Percentiles rank a stretch among this genome's conserved stretches.
Evolutionary conservation across 345 rosid genomes (phyloP).

Genomic region (Eucalyptus caleyi): DNA sequence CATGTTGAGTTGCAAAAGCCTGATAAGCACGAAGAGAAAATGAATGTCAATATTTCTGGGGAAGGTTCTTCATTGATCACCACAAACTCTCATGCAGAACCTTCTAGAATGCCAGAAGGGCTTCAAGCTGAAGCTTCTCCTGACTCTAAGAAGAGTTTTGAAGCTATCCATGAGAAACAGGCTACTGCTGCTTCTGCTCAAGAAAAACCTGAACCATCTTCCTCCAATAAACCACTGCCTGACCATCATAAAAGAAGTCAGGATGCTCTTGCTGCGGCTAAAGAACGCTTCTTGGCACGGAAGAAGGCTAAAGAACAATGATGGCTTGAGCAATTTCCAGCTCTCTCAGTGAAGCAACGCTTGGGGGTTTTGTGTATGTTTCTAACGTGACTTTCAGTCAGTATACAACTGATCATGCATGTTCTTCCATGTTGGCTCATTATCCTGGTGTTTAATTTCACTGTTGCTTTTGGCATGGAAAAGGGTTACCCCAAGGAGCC

Average conservation of each 20-base stretch:
- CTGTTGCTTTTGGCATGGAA: background rate
- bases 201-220: conserved; percentile 14
- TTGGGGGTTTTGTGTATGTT: background rate
- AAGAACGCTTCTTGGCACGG: conserved; percentile 65
- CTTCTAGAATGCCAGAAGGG: conserved; percentile 7
- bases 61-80: conserved; percentile 2
- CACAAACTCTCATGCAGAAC: background rate
- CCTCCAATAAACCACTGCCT: conserved; percentile 16
- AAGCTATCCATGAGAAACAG: conserved; percentile 12
- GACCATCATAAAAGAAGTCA: conserved; percentile 56
- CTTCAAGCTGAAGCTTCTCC: conserved; percentile 9
- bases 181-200: conserved; percentile 4
- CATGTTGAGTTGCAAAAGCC: conserved; percentile 19
- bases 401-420: background rate
- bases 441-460: background rate
- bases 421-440: background rate
- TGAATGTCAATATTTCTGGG: background rate
- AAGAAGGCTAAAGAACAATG: conserved; percentile 53
- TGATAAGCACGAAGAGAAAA: conserved; percentile 14
- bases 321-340: background rate
- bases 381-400: background rate
- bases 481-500: background rate
- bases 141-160: background rate
- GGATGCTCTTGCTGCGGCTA: conserved; percentile 69
- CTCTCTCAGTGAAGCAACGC: background rate